Percentiles rank a stretch among this genome's conserved stretches.
phyloP scores from a whole-genome alignment of 768 basidiomycete species.

The Tremella fuciformis region DNA sequence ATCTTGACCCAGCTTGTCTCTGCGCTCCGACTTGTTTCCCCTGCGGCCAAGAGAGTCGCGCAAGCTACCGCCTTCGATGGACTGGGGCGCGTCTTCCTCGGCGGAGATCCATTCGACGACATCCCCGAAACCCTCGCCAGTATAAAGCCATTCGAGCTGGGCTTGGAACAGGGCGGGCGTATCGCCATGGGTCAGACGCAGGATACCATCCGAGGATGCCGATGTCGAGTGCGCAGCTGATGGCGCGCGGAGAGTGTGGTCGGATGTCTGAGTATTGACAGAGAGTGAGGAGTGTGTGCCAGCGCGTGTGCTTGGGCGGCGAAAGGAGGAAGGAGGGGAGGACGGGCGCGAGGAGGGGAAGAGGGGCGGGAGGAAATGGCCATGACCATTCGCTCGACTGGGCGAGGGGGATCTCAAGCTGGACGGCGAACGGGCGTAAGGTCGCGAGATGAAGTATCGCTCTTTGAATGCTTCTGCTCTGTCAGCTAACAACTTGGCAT shows the following conservation, averaged over 20 bases:
- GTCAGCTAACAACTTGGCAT: not conserved
- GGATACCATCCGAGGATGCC: constrained; percentile 9
- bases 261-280: constrained; percentile 10
- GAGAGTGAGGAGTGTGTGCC: constrained; percentile 12
- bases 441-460: constrained; percentile 65
- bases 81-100: constrained; percentile 16
- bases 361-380: constrained; percentile 18
- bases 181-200: constrained; percentile 39
- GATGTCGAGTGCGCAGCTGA: not conserved
- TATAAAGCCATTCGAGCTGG: constrained; percentile 87
- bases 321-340: constrained; percentile 23
- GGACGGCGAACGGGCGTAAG: constrained; percentile 60
- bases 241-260: constrained; percentile 17
- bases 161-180: constrained; percentile 80
- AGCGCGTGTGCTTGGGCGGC: constrained; percentile 10
- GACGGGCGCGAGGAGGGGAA: constrained; percentile 17
- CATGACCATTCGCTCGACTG: not conserved
- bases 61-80: constrained; percentile 57
- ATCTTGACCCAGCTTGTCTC: constrained; percentile 87
- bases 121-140: constrained; percentile 75
- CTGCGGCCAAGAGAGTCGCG: constrained; percentile 48
- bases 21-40: constrained; percentile 59
- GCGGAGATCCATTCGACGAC: constrained; percentile 55
- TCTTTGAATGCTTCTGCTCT: constrained; percentile 66
- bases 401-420: constrained; percentile 26